phyloP scores from a whole-genome alignment of 306 rosid species.

The Malus asiatica region DNA sequence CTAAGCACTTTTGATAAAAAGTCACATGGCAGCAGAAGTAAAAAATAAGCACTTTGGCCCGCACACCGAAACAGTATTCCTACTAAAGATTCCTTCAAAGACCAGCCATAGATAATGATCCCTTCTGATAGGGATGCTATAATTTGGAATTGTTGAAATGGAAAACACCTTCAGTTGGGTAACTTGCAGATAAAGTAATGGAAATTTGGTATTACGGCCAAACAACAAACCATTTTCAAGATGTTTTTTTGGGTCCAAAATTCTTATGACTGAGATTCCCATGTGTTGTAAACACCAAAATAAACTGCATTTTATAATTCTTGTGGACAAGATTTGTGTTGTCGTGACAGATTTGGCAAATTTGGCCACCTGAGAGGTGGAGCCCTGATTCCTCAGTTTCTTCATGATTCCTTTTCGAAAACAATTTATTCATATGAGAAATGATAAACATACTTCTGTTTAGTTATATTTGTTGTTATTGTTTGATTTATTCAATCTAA shows the following conservation, averaged over 20 bases:
- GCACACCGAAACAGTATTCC: constrained; percentile 15
- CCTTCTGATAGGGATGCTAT: constrained; percentile 23
- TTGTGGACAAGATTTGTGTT: not conserved
- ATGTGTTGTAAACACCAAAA: constrained; percentile 3
- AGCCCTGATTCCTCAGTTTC: not conserved
- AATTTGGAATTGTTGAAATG: constrained; percentile 21
- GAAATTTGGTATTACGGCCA: constrained; percentile 27
- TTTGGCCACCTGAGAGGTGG: not conserved
- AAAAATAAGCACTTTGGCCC: constrained; percentile 28
- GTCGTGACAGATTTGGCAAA: not conserved
- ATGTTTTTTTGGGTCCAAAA: not conserved
- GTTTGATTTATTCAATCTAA: too few relatives aligned
- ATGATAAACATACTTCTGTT: too few relatives aligned
- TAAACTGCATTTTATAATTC: not conserved
- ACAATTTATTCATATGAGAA: too few relatives aligned
- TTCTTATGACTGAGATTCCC: not conserved
- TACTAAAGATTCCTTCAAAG: constrained; percentile 41
- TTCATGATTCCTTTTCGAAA: not conserved
- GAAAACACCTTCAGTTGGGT: not conserved
- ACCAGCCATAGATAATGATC: constrained; percentile 31
- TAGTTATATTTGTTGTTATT: too few relatives aligned
- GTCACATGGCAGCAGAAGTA: constrained; percentile 41
- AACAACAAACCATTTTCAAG: constrained; percentile 12
- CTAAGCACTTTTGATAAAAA: constrained; percentile 17
- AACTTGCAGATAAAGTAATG: not conserved